Evolutionary conservation across 164 flowering plant species (phyloP), one percentile per base, ranked within the genome.

Genomic region (Sedum album): DNA sequence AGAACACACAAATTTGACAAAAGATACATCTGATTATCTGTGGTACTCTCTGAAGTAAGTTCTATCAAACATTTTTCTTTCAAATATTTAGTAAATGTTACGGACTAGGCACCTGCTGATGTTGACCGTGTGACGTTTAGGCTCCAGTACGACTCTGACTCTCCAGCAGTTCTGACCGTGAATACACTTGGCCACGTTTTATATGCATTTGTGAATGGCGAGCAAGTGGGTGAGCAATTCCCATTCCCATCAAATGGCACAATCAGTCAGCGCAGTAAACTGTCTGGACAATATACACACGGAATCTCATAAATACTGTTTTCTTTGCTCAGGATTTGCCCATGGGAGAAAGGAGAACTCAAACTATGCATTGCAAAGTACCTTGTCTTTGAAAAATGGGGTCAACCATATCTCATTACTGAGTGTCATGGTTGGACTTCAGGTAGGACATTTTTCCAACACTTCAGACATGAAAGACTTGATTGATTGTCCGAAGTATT

Each of bases 1-100:
- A 36, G 91, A 87, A 69, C 91, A 87, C 3, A 81, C 75, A 79
- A 77, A 72, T 35, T 78, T 78, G 28, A 85, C 91, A 23, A 85
- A 83, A 72, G 91, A 87, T 69, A 26, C 38, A 57, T 80, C 91
- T 25, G 91, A 86, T 69, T 86, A 86, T 68, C 82, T 86, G 49
- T 93, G 98, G 96, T 88, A 93, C 72, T 85, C 88, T 68, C 66
- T 80, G 75, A 88, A 88, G 98, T 90, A 79, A 77, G 41, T 8
- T 31, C n/a, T 10, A 48, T 15, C 30, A 18, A 26, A 21, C 53
- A 14, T 26, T 61, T 13, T 42, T 36, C 2, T n/a, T 17, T 17
- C 53, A 8, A 36, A 23, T 38, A 1, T 65, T 6, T 9, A 53
- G 60, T n/a, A n/a, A 21, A n/a, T n/a, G n/a, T 9, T 21, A 30